A percentile compares a stretch with the other conserved stretches of the same genome.
Evolutionary conservation across 129 eudicot genomes (phyloP).

Genomic region (Solidago caesia): DNA sequence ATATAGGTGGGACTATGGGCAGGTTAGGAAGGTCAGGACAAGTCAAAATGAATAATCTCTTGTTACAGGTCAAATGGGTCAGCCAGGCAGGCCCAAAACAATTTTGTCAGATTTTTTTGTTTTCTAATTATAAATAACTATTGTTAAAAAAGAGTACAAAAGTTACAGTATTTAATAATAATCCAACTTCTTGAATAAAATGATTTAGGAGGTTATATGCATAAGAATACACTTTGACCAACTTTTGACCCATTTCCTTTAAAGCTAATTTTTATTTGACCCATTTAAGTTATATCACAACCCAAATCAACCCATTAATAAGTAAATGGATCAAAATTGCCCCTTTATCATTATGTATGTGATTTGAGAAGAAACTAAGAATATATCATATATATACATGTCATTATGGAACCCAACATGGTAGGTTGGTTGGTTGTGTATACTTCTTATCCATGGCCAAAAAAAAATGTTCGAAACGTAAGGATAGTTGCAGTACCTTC

Average conservation of each 20-base stretch:
- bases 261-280: not conserved
- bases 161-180: too few species aligned
- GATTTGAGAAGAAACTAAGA: constrained; percentile 2
- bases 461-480: constrained; percentile 5
- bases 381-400: not conserved
- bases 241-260: not conserved
- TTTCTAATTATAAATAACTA: not conserved
- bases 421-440: not conserved
- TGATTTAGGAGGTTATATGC: not conserved
- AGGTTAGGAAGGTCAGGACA: not conserved
- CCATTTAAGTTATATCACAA: not conserved
- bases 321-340: not conserved
- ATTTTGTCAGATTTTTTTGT: not conserved
- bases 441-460: not conserved
- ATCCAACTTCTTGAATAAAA: not conserved
- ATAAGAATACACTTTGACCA: not conserved
- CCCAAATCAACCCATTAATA: not conserved
- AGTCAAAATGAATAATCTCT: not conserved
- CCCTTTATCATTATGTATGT: not conserved
- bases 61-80: not conserved
- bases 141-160: not conserved
- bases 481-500: constrained; percentile 48
- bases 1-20: not conserved
- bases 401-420: not conserved
- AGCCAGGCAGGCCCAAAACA: not conserved